A percentile compares a stretch with the other conserved stretches of the same genome.
Evolutionary conservation across 73 alveolate species (phyloP).

Genomic region (Blepharisma japonicum): DNA sequence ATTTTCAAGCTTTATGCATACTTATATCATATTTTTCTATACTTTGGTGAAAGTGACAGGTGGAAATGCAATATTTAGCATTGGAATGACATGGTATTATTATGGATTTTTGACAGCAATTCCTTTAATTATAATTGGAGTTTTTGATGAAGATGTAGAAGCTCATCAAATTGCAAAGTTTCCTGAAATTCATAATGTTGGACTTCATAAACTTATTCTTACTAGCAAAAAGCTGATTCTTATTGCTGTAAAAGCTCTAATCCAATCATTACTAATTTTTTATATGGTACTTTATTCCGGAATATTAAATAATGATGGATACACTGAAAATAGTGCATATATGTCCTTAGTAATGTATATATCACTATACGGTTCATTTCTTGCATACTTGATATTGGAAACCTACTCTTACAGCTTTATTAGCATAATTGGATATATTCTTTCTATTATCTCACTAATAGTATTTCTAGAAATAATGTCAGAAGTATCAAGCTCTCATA

Average conservation of each 20-base stretch:
- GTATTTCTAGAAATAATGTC: no score
- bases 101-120: background rate
- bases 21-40: background rate
- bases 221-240: background rate
- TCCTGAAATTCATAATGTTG: background rate
- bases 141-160: conserved; percentile 18
- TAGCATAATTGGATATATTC: no score
- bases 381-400: no score
- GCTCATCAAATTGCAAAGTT: background rate
- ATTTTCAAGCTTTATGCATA: background rate
- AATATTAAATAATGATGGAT: no score
- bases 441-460: no score
- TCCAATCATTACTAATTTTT: background rate
- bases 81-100: background rate
- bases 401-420: no score
- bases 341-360: no score
- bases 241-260: background rate
- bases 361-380: no score
- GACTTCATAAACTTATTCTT: background rate
- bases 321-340: no score
- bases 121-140: conserved; percentile 17
- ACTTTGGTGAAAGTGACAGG: background rate
- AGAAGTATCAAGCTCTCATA: no score
- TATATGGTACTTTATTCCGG: no score
- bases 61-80: background rate